Base-by-base conservation (phyloP, 495 filamentous ascomycete genomes). In the Aspergillus bertholletiae region DNA sequence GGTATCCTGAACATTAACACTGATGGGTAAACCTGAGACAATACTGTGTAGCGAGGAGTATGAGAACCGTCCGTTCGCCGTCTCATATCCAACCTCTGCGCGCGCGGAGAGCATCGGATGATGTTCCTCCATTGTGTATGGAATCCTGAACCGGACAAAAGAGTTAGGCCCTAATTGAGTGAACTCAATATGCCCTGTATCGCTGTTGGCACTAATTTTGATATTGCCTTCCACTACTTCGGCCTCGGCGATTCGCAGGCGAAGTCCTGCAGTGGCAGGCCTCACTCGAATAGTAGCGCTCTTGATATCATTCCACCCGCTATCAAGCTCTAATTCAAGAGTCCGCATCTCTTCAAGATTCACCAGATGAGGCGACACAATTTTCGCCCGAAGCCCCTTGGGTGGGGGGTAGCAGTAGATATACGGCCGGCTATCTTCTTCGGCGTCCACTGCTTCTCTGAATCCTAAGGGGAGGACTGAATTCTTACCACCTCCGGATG, bases 1-100 rank as follows among this genome's bases (percentile, higher is more conserved):
- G 34, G 90, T 83, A 59, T 99, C 95, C 61, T 97, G 91, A 35
- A 99, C 93, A 58, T 97, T 97, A 55, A 99, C 93, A 17, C 91
- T 91, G 35, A 99, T 80, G 0, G 90, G 89, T 11, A 97, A 74
- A 17, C 89, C 86, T 1, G 84, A 80, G 22, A 90, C 74, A n/a
- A 80, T 78, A 11, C 77, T 78, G 21, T 80, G 84, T 45, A 80
- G 78, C 2, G 83, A 80, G 30, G 70, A 73, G 62, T 87, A 96
- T 49, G 78, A 73, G 58, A 94, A 97, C 27, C 68, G 74, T 1
- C 90, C 91, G 13, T 81, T 72, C 5, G 84, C 77, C 0, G 93
- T 97, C 17, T 82, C 76, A 62, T 97, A 99, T 2, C 71, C 75
- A 20, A 94, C 76, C 55, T 97, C 92, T 28, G 90, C 69, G 45